Conservation (phyloP, 352 stramenopile species). For the Pythium chondricola region DNA sequence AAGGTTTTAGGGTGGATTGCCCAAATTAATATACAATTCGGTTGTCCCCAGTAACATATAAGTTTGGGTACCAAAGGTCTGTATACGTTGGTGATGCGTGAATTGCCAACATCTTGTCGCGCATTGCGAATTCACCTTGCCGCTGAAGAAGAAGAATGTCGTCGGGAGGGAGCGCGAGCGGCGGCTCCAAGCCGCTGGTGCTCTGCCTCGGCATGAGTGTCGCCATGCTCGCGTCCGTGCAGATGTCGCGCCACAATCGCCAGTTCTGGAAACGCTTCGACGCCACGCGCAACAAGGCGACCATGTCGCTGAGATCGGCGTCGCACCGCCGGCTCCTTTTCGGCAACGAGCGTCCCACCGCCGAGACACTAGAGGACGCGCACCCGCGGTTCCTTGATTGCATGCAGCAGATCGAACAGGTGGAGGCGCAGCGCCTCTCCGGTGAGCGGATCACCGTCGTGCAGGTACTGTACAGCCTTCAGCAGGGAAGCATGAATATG, state of each 20-base stretch:
- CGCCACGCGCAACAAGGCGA: not conserved
- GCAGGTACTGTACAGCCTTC: too few species aligned
- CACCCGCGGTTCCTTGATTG: conserved; percentile 37
- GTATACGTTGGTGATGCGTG: too few species aligned
- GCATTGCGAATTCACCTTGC: too few species aligned
- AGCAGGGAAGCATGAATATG: too few species aligned
- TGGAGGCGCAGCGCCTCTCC: conserved; percentile 23
- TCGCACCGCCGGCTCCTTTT: not conserved
- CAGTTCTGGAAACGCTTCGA: conserved; percentile 45
- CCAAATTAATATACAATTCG: too few species aligned
- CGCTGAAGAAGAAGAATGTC: too few species aligned
- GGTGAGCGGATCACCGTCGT: conserved; percentile 72
- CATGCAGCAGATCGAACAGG: conserved; percentile 35
- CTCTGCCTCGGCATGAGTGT: conserved; percentile 68
- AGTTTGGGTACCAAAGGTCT: too few species aligned
- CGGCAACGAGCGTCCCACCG: not conserved
- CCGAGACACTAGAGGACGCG: conserved; percentile 1
- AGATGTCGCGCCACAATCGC: conserved; percentile 41
- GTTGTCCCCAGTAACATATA: too few species aligned
- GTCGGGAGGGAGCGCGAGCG: too few species aligned
- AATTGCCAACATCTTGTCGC: too few species aligned
- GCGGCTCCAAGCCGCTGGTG: conserved; percentile 24
- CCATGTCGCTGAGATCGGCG: not conserved
- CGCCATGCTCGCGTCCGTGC: conserved; percentile 62
- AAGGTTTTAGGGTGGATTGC: too few species aligned